Percentiles rank a stretch among this genome's conserved stretches.
Conservation (phyloP, 1,139 yeast species). For the Geotrichum reessii region DNA sequence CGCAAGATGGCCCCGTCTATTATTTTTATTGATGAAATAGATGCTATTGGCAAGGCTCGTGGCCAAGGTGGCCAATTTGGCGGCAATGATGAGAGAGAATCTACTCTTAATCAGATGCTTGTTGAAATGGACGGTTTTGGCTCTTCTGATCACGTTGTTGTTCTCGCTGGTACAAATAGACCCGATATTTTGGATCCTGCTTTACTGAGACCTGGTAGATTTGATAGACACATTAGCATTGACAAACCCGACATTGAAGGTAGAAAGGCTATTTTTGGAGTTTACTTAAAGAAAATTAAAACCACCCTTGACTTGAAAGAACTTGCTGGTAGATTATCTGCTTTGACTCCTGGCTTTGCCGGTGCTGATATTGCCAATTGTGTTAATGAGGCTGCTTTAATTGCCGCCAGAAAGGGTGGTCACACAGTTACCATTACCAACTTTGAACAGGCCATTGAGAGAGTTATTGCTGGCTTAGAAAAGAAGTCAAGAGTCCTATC, state of each 20-base stretch:
- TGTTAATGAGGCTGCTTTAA: constrained; percentile 93
- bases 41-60: constrained; percentile 95
- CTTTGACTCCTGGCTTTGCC: constrained; percentile 93
- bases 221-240: constrained; percentile 85
- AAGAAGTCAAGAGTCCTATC: constrained; percentile 79
- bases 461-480: constrained; percentile 94
- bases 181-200: constrained; percentile 92
- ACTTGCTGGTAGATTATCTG: constrained; percentile 82
- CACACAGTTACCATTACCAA: constrained; percentile 62
- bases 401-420: constrained; percentile 83
- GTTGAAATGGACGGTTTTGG: constrained; percentile 98
- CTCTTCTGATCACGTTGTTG: constrained; percentile 86
- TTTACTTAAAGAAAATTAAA: constrained; percentile 68
- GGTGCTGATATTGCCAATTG: constrained; percentile 98
- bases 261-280: constrained; percentile 81
- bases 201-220: constrained; percentile 91
- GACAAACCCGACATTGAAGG: constrained; percentile 94
- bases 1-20: constrained; percentile 91
- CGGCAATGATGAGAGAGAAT: constrained; percentile 92
- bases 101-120: constrained; percentile 86
- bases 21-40: constrained; percentile 94
- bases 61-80: constrained; percentile 78
- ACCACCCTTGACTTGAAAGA: constrained; percentile 47
- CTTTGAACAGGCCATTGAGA: constrained; percentile 93
- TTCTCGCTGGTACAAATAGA: constrained; percentile 93